Base-by-base conservation (phyloP, 2,329 filamentous ascomycete species). In the Penicillium sp. region DNA sequence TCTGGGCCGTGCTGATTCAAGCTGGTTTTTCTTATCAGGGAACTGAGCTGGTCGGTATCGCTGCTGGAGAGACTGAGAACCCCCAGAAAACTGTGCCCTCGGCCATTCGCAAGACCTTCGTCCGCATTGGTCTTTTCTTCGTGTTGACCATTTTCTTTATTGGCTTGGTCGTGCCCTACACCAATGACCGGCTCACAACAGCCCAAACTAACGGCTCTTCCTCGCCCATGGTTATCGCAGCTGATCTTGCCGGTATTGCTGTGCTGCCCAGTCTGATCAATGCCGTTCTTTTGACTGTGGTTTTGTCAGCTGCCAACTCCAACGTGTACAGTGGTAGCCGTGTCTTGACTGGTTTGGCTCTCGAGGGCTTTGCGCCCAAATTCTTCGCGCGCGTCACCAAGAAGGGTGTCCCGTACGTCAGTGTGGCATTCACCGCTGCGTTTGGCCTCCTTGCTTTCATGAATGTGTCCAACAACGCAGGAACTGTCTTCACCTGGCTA, bases 61-160 rank as follows among this genome's bases (percentile, higher is more conserved):
- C 86, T 14, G 89, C 89, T 5, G 89, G 89, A 58, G 89, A 92
- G 75, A 87, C 87, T 4, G 82, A 82, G 46, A 85, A 91, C 69
- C 89, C 89, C 1, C 81, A 83, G 61, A 88, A 85, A 73, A 86
- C 83, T 18, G 87, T 92, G 44, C 89, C 89, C 0, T 77, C 79
- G 7, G 89, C 89, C 15, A 89, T 91, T 66, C 82, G 83, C 49
- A 87, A 84, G 76, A 90, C 88, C 0, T 92, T 89, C 72, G 89
- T 85, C 80, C 84, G 87, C 56, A 89, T 92, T 59, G 80, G 90
- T 50, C 74, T 81, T 54, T 81, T 91, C 58, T 73, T 71, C 49
- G 66, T 73, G 15, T 61, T 71, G 35, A 71, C 69, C 26, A 66
- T 73, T 35, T 72, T 91, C 77, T 88, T 90, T 71, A 81, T 91